Evolutionary conservation across 139 green algal species (phyloP).

Genomic region (Auxenochlorella pyrenoidosa): DNA sequence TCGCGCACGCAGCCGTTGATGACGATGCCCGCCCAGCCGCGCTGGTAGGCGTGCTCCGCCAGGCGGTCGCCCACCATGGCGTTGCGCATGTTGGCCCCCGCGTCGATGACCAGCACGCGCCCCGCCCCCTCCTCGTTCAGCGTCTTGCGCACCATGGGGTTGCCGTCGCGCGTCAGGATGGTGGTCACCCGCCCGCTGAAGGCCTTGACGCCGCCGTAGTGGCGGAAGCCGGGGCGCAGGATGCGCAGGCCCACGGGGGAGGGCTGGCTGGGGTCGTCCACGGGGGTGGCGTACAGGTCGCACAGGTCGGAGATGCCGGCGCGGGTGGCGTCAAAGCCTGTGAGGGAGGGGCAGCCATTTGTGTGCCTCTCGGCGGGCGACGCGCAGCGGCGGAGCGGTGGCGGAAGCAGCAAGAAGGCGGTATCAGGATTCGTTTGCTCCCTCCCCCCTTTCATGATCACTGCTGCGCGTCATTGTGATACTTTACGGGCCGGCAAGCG

Average conservation of each 20-base stretch:
- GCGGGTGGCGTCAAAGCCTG: background rate
- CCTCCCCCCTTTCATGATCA: background rate
- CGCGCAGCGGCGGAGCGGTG: background rate
- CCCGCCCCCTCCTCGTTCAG: background rate
- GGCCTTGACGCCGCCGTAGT: background rate
- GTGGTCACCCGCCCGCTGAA: conserved; percentile 1
- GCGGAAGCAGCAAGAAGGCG: background rate
- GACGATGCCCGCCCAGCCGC: background rate
- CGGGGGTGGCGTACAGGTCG: conserved; percentile 4
- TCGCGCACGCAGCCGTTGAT: background rate
- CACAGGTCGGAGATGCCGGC: background rate
- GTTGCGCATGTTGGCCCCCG: background rate
- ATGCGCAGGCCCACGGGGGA: background rate
- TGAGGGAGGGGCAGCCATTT: background rate
- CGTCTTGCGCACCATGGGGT: background rate
- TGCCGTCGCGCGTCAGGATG: background rate
- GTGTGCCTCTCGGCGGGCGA: no score
- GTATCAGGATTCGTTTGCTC: background rate
- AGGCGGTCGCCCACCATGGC: conserved; percentile 1
- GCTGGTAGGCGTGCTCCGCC: background rate
- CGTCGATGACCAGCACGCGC: background rate
- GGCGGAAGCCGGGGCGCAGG: background rate
- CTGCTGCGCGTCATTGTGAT: background rate
- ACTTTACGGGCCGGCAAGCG: background rate
- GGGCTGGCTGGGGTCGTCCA: background rate